A percentile compares a stretch with the other conserved stretches of the same genome.
Conservation (phyloP, 2,329 filamentous ascomycete genomes). For the Coniella vitis region DNA sequence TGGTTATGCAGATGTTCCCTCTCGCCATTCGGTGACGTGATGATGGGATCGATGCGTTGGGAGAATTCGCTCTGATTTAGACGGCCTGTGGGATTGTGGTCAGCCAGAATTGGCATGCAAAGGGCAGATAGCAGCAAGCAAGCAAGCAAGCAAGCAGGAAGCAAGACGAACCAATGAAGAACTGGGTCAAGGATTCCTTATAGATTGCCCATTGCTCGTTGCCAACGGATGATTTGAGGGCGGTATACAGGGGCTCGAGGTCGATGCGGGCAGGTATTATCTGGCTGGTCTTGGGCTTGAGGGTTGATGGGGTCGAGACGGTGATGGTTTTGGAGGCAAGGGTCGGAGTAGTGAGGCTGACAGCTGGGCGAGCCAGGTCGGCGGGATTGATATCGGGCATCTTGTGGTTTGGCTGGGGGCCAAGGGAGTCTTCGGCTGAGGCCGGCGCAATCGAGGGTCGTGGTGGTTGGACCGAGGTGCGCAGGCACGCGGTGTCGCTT, state of each 20-base stretch:
- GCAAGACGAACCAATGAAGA: constrained; percentile 49
- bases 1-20: constrained; percentile 61
- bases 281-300: constrained; percentile 54
- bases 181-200: constrained; percentile 56
- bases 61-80: constrained; percentile 57
- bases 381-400: constrained; percentile 69
- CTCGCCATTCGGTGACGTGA: constrained; percentile 50
- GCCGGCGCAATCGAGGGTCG: constrained; percentile 17
- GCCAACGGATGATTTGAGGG: constrained; percentile 52
- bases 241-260: constrained; percentile 57
- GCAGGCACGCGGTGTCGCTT: constrained; percentile 33
- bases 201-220: constrained; percentile 57
- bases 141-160: too few relatives aligned
- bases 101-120: neutral
- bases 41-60: constrained; percentile 52
- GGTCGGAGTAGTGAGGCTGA: constrained; percentile 52
- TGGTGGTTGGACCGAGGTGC: constrained; percentile 5
- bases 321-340: constrained; percentile 52
- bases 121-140: constrained; percentile 9
- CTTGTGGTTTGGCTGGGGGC: constrained; percentile 18
- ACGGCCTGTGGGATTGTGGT: constrained; percentile 38
- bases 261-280: constrained; percentile 61
- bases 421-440: constrained; percentile 5
- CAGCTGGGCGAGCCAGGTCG: constrained; percentile 56
- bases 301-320: constrained; percentile 38